Conservation (phyloP, 106 monocot genomes). For the Iris macrosiphon region DNA sequence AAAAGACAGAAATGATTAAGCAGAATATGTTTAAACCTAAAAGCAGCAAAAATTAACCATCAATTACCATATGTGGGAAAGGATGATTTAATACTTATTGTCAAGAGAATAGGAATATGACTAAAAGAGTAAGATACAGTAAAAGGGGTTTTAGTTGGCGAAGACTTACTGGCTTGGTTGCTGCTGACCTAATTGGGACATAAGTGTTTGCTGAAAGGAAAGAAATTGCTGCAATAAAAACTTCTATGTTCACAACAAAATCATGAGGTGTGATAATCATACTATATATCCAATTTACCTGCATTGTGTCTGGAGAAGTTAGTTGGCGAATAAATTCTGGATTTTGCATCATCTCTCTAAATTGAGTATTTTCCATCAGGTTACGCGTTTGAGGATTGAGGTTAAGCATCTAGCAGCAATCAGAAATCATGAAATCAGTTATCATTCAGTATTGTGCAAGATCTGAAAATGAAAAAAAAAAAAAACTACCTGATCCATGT, state of each 20-base stretch:
- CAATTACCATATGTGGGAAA: too few species aligned
- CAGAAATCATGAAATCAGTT: neutral
- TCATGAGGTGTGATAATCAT: neutral
- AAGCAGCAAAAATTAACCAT: too few species aligned
- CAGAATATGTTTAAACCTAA: too few species aligned
- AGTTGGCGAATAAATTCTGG: conserved; percentile 77
- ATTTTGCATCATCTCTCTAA: conserved; percentile 83
- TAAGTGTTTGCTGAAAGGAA: conserved; percentile 52
- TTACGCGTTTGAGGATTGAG: conserved; percentile 58
- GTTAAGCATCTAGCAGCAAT: conserved; percentile 33
- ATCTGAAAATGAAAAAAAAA: neutral
- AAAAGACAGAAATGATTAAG: too few species aligned
- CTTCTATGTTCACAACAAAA: neutral
- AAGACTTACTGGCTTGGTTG: conserved; percentile 55
- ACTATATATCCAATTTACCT: conserved; percentile 24
- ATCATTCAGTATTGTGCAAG: neutral
- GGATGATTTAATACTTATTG: too few species aligned
- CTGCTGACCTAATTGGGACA: conserved; percentile 35
- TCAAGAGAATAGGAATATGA: neutral
- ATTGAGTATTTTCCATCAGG: conserved; percentile 53
- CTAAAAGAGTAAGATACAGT: neutral
- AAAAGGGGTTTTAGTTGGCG: neutral
- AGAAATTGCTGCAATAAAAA: conserved; percentile 55
- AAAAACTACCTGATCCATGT: conserved; percentile 65
- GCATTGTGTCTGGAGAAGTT: conserved; percentile 73